Percentiles rank a stretch among this genome's conserved stretches.
Evolutionary conservation across 805 yeast genomes (phyloP).

Genomic region (Candida maltosa): DNA sequence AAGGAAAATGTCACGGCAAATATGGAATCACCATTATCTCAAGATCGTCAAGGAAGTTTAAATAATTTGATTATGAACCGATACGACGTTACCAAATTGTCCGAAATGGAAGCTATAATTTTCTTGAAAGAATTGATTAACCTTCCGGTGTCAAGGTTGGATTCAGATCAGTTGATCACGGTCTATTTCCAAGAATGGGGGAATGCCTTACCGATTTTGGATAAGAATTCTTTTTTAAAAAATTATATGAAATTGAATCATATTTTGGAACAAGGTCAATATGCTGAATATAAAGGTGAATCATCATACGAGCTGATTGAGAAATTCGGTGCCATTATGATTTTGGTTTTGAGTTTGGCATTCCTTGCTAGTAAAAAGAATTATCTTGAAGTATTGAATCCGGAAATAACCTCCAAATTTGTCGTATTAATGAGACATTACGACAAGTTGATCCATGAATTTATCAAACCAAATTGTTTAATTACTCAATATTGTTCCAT

Average conservation of each 20-base stretch:
- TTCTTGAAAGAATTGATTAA: conserved; percentile 35
- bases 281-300: conserved; percentile 6
- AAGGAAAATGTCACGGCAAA: conserved; percentile 39
- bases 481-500: conserved; percentile 57
- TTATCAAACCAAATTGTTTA: conserved; percentile 57
- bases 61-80: conserved; percentile 24
- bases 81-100: conserved; percentile 21
- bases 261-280: conserved; percentile 35
- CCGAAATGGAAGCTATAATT: conserved; percentile 37
- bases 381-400: conserved; percentile 12
- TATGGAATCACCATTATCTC: conserved; percentile 12
- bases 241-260: conserved; percentile 50
- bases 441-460: conserved; percentile 59
- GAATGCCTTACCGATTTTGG: conserved; percentile 62
- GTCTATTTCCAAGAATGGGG: conserved; percentile 80
- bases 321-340: conserved; percentile 54
- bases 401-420: conserved; percentile 15
- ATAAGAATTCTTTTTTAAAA: conserved; percentile 62
- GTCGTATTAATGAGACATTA: conserved; percentile 40
- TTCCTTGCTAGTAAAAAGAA: conserved; percentile 41
- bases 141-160: conserved; percentile 49
- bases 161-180: conserved; percentile 65
- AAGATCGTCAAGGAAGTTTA: conserved; percentile 11
- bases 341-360: conserved; percentile 47
- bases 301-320: conserved; percentile 37